Evolutionary conservation across 768 basidiomycete species (phyloP).

Genomic region (Xanthoconium stramineum): DNA sequence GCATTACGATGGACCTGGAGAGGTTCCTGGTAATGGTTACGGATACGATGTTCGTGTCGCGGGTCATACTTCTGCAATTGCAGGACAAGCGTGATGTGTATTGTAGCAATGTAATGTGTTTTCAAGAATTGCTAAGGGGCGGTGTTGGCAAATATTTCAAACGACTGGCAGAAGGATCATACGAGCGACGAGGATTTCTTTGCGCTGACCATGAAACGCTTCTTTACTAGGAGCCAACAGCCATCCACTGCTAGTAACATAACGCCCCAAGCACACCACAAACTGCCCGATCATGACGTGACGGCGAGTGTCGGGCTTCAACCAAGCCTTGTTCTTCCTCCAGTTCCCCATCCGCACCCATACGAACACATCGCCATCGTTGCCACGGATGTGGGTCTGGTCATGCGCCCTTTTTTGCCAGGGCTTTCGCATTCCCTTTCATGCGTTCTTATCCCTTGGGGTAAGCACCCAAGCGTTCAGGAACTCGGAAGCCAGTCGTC

Average conservation of each 20-base stretch:
- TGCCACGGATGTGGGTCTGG: constrained; percentile 57
- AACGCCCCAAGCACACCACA: neutral
- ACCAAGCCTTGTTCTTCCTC: constrained; percentile 61
- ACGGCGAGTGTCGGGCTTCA: constrained; percentile 37
- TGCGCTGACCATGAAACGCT: constrained; percentile 29
- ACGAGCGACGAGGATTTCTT: neutral
- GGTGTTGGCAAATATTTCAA: neutral
- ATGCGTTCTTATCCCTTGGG: constrained; percentile 58
- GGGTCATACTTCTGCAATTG: constrained; percentile 48
- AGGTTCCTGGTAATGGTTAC: constrained; percentile 71
- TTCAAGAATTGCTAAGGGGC: neutral
- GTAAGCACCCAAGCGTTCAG: constrained; percentile 51
- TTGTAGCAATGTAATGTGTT: constrained; percentile 19
- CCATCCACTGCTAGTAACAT: neutral
- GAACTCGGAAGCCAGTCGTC: constrained; percentile 41
- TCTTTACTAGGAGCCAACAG: constrained; percentile 21
- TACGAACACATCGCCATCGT: constrained; percentile 65
- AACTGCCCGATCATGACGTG: constrained; percentile 3
- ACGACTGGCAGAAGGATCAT: neutral
- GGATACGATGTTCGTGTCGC: constrained; percentile 74
- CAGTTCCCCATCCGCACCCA: constrained; percentile 73
- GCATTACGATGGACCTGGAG: constrained; percentile 86
- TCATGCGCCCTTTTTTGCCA: constrained; percentile 56
- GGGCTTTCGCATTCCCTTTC: constrained; percentile 26
- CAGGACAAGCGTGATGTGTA: constrained; percentile 29